Evolutionary conservation across 2,329 filamentous ascomycete species (phyloP).

Genomic region (Hymenoscyphus infarciens): DNA sequence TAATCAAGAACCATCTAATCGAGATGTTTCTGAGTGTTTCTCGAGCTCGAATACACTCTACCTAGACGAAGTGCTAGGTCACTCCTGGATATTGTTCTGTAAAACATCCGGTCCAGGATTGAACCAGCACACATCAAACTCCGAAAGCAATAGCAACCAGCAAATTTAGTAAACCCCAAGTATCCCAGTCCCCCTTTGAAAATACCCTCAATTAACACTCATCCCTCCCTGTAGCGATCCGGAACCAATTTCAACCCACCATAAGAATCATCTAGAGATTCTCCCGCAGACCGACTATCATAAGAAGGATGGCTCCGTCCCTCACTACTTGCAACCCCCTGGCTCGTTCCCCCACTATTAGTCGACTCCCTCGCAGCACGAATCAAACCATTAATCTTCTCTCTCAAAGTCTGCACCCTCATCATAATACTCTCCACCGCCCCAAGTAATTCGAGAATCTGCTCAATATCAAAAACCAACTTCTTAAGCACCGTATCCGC

Average conservation of each 20-base stretch:
- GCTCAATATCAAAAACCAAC: constrained; percentile 45
- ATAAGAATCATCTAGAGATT: constrained; percentile 4
- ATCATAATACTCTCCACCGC: constrained; percentile 28
- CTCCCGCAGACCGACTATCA: background rate
- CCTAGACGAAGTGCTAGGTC: background rate
- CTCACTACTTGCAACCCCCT: constrained; percentile 8
- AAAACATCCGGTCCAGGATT: background rate
- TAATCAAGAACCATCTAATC: background rate
- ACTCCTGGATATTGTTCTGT: background rate
- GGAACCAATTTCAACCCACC: constrained; percentile 5
- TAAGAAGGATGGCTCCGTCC: constrained; percentile 11
- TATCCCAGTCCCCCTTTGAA: background rate
- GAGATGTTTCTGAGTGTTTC: background rate
- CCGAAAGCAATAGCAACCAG: background rate
- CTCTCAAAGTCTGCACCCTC: constrained; percentile 30
- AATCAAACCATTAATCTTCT: constrained; percentile 28
- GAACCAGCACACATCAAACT: background rate
- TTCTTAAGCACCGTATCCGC: constrained; percentile 47
- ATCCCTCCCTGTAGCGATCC: constrained; percentile 4
- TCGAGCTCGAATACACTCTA: background rate
- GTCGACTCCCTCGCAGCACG: constrained; percentile 19
- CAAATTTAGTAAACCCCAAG: background rate
- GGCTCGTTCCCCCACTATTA: constrained; percentile 2
- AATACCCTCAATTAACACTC: background rate
- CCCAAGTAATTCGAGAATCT: constrained; percentile 47